phyloP scores from a whole-genome alignment of 2,329 filamentous ascomycete species.

The Cryphonectria parasitica region DNA sequence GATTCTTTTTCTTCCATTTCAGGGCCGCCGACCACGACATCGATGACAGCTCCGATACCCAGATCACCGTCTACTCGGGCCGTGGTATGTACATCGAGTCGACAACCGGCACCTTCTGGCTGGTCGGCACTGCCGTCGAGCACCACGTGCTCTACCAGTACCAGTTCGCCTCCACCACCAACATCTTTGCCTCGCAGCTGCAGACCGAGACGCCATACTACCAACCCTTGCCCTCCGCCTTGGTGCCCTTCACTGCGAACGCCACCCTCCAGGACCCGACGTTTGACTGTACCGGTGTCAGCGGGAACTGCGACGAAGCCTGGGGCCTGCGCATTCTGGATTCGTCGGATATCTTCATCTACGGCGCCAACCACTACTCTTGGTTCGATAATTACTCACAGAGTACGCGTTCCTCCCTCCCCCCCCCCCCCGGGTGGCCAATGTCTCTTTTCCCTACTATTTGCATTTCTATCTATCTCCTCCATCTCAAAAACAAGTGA shows the following conservation, averaged over 20 bases:
- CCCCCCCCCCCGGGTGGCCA: too few relatives aligned
- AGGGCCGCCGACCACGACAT: constrained; percentile 39
- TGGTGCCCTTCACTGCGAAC: constrained; percentile 56
- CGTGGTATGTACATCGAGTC: constrained; percentile 55
- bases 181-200: constrained; percentile 66
- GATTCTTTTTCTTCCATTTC: constrained; percentile 21
- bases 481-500: not conserved
- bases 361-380: constrained; percentile 69
- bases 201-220: constrained; percentile 75
- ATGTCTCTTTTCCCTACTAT: too few relatives aligned
- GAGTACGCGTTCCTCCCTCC: constrained; percentile 4
- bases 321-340: constrained; percentile 68
- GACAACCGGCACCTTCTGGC: constrained; percentile 54
- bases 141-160: constrained; percentile 71
- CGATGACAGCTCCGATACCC: constrained; percentile 44
- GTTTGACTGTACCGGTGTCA: constrained; percentile 49
- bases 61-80: constrained; percentile 55
- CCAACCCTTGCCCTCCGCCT: constrained; percentile 65
- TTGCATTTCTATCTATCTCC: not conserved
- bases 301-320: constrained; percentile 53
- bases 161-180: constrained; percentile 62
- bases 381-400: constrained; percentile 66
- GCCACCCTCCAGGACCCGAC: constrained; percentile 52
- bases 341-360: constrained; percentile 58
- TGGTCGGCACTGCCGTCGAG: constrained; percentile 68